phyloP scores from a whole-genome alignment of 805 yeast genomes.

The Teunomyces gatunensis region DNA sequence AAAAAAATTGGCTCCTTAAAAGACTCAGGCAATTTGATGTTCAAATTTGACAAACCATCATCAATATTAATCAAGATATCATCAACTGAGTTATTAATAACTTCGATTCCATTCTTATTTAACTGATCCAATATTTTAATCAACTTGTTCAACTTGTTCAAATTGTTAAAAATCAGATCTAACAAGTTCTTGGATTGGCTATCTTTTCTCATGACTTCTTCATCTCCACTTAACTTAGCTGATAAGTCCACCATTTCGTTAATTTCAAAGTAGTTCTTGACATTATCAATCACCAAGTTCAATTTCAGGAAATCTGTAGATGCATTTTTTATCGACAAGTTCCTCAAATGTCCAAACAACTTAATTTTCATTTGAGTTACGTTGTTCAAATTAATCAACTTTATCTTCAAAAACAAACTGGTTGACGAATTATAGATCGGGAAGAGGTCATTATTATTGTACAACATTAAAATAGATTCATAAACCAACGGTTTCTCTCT shows the following conservation, averaged over 20 bases:
- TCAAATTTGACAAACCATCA: conserved; percentile 13
- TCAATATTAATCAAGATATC: conserved; percentile 30
- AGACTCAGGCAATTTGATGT: conserved; percentile 13
- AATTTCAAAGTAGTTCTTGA: conserved; percentile 26
- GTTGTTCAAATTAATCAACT: conserved; percentile 17
- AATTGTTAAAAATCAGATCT: conserved; percentile 24
- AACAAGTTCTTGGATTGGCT: conserved; percentile 13
- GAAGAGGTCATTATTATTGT: conserved; percentile 25
- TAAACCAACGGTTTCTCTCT: conserved; percentile 14
- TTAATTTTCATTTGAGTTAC: conserved; percentile 22
- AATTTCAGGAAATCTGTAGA: conserved; percentile 18
- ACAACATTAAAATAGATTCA: conserved; percentile 22
- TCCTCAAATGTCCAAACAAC: conserved; percentile 24
- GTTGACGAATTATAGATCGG: conserved; percentile 35
- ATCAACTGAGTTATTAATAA: conserved; percentile 25
- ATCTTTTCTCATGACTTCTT: conserved; percentile 1
- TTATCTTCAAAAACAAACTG: conserved; percentile 30
- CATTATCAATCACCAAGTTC: conserved; percentile 20
- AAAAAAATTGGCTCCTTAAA: conserved; percentile 3
- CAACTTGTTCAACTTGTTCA: conserved; percentile 30
- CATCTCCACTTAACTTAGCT: conserved; percentile 18
- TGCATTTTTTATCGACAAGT: conserved; percentile 20
- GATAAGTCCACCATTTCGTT: conserved; percentile 26
- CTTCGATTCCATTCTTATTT: conserved; percentile 22
- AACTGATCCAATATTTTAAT: conserved; percentile 35